Base-by-base conservation (phyloP, 176 grass and related monocot species). In the Dendrocalamus sinicus region DNA sequence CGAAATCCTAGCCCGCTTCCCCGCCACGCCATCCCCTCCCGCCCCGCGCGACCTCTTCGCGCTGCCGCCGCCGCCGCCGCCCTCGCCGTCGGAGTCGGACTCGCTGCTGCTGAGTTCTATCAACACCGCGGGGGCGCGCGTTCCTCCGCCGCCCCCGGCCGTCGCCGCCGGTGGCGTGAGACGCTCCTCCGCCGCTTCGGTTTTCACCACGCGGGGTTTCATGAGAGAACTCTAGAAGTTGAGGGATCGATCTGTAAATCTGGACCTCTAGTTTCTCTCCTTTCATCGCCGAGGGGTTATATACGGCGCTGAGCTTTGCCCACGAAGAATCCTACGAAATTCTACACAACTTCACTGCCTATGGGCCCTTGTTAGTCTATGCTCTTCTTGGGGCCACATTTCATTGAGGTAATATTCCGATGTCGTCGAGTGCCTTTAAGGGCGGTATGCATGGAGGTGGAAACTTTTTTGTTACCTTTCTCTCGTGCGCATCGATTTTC, bases 21-120 rank as follows among this genome's bases (percentile, higher is more conserved):
- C 75, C 50, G 12, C 37, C 5, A n/a, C 64, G 44, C 68, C 52
- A 45, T 26, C 86, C 86, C 53, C 37, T 8, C 51, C 78, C 30
- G 44, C 35, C 19, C 37, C 75, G 15, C 72, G 58, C 73, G 26
- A 58, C 64, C 93, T 47, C 76, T 87, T 92, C 26, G 50, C 66
- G 28, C 82, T 55, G 28, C 82, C 48, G 19, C 67, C 52, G 5
- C 67, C 45, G 2, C 7, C 73, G 24, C 37, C 83, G 8, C 78
- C 86, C 47, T 76, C 85, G 15, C 72, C 93, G 16, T 87, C 90
- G 53, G 81, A 91, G 0, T 98, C 93, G 43, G 88, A 88, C 26
- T 91, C 93, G 80, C 93, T 92, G 86, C 91, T 95, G 78, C 72
- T 90, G 32, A 98, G 89, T 22, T 98, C 93, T 51, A 98, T 98